These are phyloP conservation scores for Fagopyrum tataricum DNA, from an alignment of 148 eudicot species.

Conservation along the genomic window DNA sequence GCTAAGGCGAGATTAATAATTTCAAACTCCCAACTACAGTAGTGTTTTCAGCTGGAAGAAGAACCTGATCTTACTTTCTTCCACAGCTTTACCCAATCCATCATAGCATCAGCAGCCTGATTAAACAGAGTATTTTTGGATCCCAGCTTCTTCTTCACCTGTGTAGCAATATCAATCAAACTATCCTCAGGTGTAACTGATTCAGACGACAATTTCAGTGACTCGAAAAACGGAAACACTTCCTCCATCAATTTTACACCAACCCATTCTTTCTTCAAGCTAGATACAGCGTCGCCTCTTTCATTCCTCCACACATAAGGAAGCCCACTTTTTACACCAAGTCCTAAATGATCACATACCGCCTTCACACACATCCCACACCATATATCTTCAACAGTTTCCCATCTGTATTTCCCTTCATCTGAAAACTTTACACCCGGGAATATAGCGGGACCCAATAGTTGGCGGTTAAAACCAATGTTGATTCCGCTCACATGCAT, in stretches of 20 bases:
- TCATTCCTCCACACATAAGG: constrained; percentile 92
- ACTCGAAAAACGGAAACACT: constrained; percentile 70
- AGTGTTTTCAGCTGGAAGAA: constrained; percentile 8
- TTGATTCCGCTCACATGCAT: constrained; percentile 84
- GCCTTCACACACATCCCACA: constrained; percentile 79
- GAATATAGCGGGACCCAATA: constrained; percentile 76
- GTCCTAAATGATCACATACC: constrained; percentile 63
- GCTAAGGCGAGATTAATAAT: no score
- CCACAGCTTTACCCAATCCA: constrained; percentile 82
- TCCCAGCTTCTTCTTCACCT: constrained; percentile 56
- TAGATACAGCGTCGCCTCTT: constrained; percentile 65
- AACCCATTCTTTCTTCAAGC: constrained; percentile 93
- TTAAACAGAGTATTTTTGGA: constrained; percentile 37
- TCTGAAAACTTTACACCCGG: constrained; percentile 64
- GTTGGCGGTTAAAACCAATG: constrained; percentile 64
- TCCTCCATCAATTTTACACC: constrained; percentile 93
- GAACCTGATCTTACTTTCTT: constrained; percentile 31
- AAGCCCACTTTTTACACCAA: constrained; percentile 81
- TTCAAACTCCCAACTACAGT: no score
- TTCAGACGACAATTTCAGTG: constrained; percentile 42
- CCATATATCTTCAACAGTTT: constrained; percentile 90
- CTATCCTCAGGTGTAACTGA: constrained; percentile 70
- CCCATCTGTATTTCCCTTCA: constrained; percentile 93
- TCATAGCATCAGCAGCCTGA: constrained; percentile 81
- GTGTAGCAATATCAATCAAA: constrained; percentile 65